Conservation (phyloP, 2,329 filamentous ascomycete genomes). For the Alternaria triticina region DNA sequence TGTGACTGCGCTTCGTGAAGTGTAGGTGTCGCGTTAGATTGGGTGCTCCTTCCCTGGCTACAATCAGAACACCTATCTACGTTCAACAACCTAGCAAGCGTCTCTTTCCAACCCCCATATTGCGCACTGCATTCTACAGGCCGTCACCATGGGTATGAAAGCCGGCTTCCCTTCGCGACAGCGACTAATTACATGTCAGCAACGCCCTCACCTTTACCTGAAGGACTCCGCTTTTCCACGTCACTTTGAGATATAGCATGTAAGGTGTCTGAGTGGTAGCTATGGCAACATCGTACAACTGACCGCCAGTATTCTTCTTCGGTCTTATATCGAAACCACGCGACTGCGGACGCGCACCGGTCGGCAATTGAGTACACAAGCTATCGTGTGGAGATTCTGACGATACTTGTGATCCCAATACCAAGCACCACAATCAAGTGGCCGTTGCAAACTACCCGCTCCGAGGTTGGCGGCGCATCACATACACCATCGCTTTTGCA, state of each 20-base stretch:
- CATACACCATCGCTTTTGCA: neutral
- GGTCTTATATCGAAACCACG: neutral
- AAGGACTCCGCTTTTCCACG: neutral
- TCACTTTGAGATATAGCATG: neutral
- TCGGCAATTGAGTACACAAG: neutral
- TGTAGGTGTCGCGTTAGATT: neutral
- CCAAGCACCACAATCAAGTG: neutral
- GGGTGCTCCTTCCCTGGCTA: neutral
- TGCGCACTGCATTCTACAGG: neutral
- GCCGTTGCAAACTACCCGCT: neutral
- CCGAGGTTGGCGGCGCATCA: neutral
- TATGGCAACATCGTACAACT: neutral
- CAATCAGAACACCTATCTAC: neutral
- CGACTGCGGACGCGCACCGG: neutral
- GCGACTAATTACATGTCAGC: neutral
- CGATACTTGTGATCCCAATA: neutral
- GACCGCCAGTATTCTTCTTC: neutral
- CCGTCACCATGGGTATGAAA: neutral
- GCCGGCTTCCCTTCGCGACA: no score
- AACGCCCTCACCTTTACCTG: constrained; percentile 6
- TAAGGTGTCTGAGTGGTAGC: neutral
- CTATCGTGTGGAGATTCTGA: neutral
- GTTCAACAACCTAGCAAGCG: neutral
- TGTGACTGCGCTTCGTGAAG: neutral
- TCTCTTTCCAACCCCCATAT: neutral